Evolutionary conservation across 192 early-diverging fungal species (phyloP).

Genomic region (Diversispora epigaea): DNA sequence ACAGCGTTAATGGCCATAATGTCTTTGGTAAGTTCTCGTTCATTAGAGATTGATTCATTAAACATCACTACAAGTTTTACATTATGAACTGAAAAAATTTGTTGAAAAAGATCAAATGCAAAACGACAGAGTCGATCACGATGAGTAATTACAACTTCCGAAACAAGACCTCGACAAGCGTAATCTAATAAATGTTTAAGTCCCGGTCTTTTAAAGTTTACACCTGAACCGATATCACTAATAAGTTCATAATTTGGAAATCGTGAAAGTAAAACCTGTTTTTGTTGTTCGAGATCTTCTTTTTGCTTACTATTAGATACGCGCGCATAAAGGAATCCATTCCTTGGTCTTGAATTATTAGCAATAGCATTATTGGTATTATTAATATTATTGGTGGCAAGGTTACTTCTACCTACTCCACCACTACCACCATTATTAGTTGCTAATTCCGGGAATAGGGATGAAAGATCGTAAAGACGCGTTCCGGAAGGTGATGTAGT

Average conservation of each 20-base stretch:
- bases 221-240: background rate
- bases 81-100: background rate
- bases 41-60: background rate
- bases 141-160: constrained; percentile 9
- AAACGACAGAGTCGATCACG: background rate
- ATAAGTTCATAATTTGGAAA: background rate
- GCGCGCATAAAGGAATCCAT: too few species aligned
- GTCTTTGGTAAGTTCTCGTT: background rate
- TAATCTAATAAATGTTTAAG: background rate
- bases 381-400: too few species aligned
- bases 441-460: background rate
- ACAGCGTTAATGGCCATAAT: constrained; percentile 3
- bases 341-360: too few species aligned
- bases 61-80: constrained; percentile 11
- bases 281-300: constrained; percentile 5
- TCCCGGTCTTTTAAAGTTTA: constrained; percentile 8
- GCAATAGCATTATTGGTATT: too few species aligned
- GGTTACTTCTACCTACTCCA: too few species aligned
- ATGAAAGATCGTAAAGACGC: background rate
- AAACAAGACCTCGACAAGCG: background rate
- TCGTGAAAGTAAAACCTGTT: background rate
- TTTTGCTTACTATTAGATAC: background rate
- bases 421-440: background rate
- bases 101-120: constrained; percentile 5
- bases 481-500: background rate